Evolutionary conservation across 169 alveolate genomes (phyloP), one percentile per base, ranked within the genome.

Genomic region (Babesia sp.): DNA sequence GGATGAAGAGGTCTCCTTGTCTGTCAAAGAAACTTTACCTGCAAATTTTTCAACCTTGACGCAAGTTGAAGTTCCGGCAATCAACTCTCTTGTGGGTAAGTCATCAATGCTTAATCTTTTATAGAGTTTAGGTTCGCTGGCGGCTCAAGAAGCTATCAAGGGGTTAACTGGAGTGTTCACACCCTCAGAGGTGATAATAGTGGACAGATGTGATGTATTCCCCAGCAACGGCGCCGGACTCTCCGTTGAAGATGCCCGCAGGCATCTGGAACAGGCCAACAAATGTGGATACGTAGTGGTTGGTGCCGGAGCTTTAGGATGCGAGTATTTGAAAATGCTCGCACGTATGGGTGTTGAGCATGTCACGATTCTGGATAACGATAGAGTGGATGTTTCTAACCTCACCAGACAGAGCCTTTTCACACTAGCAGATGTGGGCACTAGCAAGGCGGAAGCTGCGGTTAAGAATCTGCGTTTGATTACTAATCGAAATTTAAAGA

Each of bases 221-320:
- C 75, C 56, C 57, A 59, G 50, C 28, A 51, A 45, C 12, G 57
- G 60, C 12, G 77, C 42, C n/a, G 64, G 45, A 16, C 37, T 81
- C 50, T 34, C 45, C 45, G 20, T 34, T 6, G 70, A 59, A 48
- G 64, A 60, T 16, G 77, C 73, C 22, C 39, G 29, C 39, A 57
- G 37, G 11, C 66, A 59, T 46, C 18, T 70, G 3, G 34, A 59
- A 9, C 46, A 36, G 14, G 61, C 66, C 12, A 26, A n/a, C 1
- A 39, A 34, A 6, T 34, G 45, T n/a, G 69, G 51, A 5, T 79
- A 66, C 55, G 64, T 81, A n/a, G n/a, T 81, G 39, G 75, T 81
- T 16, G 89, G 89, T 11, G 77, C 81, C 14, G 89, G 89, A 36
- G 89, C 89, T 22, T 39, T 81, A 41, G 89, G 89, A 2, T 81